These are phyloP conservation scores for Fusarium anguioides DNA, from an alignment of 2,329 filamentous ascomycete genomes.

Conservation along the genomic window DNA sequence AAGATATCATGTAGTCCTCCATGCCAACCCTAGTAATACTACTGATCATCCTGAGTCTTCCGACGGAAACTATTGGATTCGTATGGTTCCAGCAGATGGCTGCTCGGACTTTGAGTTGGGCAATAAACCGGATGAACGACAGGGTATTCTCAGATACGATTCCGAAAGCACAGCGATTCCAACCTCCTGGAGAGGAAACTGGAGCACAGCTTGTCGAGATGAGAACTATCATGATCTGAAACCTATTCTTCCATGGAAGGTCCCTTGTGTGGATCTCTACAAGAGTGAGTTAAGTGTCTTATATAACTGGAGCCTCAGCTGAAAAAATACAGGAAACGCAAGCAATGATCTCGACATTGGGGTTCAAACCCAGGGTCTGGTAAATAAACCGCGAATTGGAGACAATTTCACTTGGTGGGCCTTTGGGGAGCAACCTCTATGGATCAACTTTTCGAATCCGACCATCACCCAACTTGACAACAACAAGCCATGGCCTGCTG, in stretches of 20 bases:
- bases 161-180: neutral
- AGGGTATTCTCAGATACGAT: neutral
- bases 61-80: neutral
- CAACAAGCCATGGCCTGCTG: neutral
- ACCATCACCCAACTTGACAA: constrained; percentile 8
- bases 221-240: neutral
- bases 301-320: neutral
- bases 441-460: constrained; percentile 24
- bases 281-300: neutral
- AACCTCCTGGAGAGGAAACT: neutral
- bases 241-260: neutral
- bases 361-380: neutral
- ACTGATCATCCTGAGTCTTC: neutral
- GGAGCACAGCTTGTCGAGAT: neutral
- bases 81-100: neutral
- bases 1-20: neutral
- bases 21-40: neutral
- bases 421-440: constrained; percentile 18
- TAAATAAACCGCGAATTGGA: neutral
- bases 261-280: neutral
- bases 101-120: neutral
- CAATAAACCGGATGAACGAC: neutral
- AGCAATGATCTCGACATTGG: constrained; percentile 1
- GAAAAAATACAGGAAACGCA: neutral
- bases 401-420: constrained; percentile 3